A percentile compares a stretch with the other conserved stretches of the same genome.
Conservation (phyloP, 2,329 filamentous ascomycete genomes). For the Aspergillus viridinutans region DNA sequence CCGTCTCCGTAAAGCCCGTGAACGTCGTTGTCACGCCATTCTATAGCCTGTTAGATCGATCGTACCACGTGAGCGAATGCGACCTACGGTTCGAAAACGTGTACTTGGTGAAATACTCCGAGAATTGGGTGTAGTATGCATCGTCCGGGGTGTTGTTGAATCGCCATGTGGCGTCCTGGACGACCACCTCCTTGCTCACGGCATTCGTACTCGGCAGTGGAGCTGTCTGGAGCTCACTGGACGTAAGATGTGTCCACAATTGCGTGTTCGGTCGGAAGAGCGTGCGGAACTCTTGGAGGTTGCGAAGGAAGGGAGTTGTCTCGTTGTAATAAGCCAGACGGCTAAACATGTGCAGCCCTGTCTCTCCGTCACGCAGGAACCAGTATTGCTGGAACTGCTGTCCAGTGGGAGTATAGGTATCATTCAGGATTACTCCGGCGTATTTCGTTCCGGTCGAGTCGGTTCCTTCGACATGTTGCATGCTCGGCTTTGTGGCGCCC, state of each 20-base stretch:
- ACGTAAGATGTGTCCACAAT: slow-evolving; percentile 61
- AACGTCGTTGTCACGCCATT: slow-evolving; percentile 55
- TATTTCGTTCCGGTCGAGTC: slow-evolving; percentile 52
- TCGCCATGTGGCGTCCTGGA: slow-evolving; percentile 63
- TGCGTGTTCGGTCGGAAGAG: slow-evolving; percentile 57
- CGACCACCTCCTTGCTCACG: slow-evolving; percentile 43
- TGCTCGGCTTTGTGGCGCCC: slow-evolving; percentile 47
- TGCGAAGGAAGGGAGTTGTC: slow-evolving; percentile 53
- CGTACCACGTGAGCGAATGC: not conserved
- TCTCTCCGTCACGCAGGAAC: slow-evolving; percentile 61
- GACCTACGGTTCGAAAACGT: slow-evolving; percentile 51
- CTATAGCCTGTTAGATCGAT: slow-evolving; percentile 3
- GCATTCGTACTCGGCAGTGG: slow-evolving; percentile 44
- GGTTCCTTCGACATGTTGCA: slow-evolving; percentile 49
- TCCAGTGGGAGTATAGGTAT: slow-evolving; percentile 55
- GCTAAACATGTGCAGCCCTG: slow-evolving; percentile 59
- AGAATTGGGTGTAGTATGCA: slow-evolving; percentile 52
- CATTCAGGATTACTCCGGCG: slow-evolving; percentile 57
- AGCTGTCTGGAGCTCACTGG: slow-evolving; percentile 53
- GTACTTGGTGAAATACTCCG: slow-evolving; percentile 65
- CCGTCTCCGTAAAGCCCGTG: slow-evolving; percentile 55
- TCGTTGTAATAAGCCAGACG: slow-evolving; percentile 58
- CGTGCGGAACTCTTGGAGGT: slow-evolving; percentile 59
- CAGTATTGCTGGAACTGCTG: slow-evolving; percentile 62
- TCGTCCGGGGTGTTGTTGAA: slow-evolving; percentile 53